Evolutionary conservation across 139 green algal genomes (phyloP).

Genomic region (Volvox africanus): DNA sequence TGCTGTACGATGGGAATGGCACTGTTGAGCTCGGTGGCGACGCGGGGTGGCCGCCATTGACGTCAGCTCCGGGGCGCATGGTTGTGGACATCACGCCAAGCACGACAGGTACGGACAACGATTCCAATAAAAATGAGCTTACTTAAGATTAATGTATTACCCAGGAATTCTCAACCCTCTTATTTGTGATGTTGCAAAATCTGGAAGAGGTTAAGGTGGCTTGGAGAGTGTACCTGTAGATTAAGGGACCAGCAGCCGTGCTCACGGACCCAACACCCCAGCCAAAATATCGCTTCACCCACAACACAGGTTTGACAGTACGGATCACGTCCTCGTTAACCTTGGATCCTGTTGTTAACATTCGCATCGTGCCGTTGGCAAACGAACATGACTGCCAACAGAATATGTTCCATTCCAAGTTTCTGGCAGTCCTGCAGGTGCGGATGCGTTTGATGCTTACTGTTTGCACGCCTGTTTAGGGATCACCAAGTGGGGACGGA

Average conservation of each 20-base stretch:
- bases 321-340: slow-evolving; percentile 19
- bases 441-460: not conserved
- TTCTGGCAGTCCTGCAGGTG: slow-evolving; percentile 9
- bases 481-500: not conserved
- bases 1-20: slow-evolving; percentile 55
- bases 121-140: not conserved
- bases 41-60: slow-evolving; percentile 20
- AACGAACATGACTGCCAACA: not conserved
- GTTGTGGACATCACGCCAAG: slow-evolving; percentile 37
- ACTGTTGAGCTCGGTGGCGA: slow-evolving; percentile 21
- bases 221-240: not conserved
- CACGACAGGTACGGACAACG: not conserved
- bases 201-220: not conserved
- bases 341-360: not conserved
- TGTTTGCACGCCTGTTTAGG: not conserved
- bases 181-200: not conserved
- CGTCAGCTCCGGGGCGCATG: slow-evolving; percentile 9
- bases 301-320: not conserved
- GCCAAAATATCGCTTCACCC: not conserved
- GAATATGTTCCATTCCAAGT: not conserved
- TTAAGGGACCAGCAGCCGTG: not conserved
- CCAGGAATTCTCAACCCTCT: not conserved
- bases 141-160: not conserved
- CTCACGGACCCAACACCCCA: not conserved
- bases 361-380: slow-evolving; percentile 11